These are phyloP conservation scores for Schizochytrium sp. DNA, from an alignment of 108 stramenopile genomes.

Conservation along the genomic window DNA sequence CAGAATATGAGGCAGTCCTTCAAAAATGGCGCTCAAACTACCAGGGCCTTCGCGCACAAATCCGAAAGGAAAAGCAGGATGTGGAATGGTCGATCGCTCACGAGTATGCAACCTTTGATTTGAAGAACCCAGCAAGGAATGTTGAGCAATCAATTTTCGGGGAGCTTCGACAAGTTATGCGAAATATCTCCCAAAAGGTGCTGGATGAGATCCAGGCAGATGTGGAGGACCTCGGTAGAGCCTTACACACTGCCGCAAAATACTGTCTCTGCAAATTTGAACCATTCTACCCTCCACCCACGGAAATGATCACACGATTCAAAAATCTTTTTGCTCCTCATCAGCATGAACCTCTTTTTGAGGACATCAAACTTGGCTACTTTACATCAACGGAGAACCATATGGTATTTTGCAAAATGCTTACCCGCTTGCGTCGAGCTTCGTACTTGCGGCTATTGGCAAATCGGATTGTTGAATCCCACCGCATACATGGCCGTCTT, in stretches of 20 bases:
- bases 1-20: not conserved
- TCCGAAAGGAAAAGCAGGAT: not conserved
- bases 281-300: not conserved
- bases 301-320: not conserved
- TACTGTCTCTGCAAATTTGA: not conserved
- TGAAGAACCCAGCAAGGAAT: not conserved
- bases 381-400: not conserved
- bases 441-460: not conserved
- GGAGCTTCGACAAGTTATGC: not conserved
- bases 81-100: not conserved
- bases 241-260: not conserved
- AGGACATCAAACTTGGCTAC: not conserved
- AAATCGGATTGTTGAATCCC: not conserved
- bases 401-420: not conserved
- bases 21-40: not conserved
- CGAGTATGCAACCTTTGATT: not conserved
- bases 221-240: not conserved
- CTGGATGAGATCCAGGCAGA: not conserved
- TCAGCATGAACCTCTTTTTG: not conserved
- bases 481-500: not conserved
- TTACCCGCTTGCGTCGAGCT: slow-evolving; percentile 5
- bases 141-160: slow-evolving; percentile 17
- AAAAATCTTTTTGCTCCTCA: not conserved
- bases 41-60: not conserved
- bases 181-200: not conserved